These are phyloP conservation scores for Solanum infundibuliforme DNA, from an alignment of 257 asterid species.

Conservation along the genomic window DNA sequence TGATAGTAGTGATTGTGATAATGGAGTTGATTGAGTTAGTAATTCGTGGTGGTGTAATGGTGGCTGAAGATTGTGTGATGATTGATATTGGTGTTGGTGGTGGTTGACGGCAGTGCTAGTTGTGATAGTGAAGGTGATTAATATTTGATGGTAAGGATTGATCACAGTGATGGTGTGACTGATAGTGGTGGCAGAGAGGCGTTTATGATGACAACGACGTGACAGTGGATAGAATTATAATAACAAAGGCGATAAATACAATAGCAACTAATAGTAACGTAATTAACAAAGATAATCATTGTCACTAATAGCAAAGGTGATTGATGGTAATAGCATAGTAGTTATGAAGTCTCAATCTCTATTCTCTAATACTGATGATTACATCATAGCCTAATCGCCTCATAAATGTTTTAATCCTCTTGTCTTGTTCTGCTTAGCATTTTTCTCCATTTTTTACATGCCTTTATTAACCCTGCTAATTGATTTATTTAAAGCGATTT, in stretches of 20 bases:
- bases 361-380: background rate
- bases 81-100: background rate
- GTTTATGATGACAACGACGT: too few species aligned
- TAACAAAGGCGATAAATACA: background rate
- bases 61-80: background rate
- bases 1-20: background rate
- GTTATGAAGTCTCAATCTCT: background rate
- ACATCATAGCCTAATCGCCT: background rate
- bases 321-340: background rate
- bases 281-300: background rate
- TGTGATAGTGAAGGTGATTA: background rate
- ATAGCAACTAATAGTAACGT: rapidly evolving
- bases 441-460: background rate
- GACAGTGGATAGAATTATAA: background rate
- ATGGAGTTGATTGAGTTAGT: background rate
- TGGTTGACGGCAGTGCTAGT: background rate
- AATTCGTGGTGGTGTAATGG: too few species aligned
- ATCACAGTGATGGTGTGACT: background rate
- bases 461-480: too few species aligned
- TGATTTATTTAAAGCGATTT: background rate
- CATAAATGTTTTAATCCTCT: background rate
- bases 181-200: background rate
- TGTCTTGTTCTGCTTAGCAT: background rate
- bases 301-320: background rate
- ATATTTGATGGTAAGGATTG: background rate